Base-by-base conservation (phyloP, 2,329 filamentous ascomycete genomes). In the Myriosclerotinia duriaeana region DNA sequence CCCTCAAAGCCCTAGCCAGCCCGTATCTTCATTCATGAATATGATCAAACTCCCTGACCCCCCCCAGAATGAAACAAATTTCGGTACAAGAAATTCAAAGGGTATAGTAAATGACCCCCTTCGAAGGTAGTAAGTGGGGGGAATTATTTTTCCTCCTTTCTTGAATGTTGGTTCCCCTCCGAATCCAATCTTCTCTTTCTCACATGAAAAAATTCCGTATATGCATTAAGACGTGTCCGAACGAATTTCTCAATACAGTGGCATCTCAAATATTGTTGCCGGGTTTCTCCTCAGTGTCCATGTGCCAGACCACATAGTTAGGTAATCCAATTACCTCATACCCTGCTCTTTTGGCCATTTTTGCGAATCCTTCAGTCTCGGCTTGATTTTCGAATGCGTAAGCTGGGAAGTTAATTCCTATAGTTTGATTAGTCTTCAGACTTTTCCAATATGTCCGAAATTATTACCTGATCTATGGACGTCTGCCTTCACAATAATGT, bases 371-470 rank as follows among this genome's bases (percentile, higher is more conserved):
- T 80, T 99, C 95, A 5, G 95, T 99, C 80, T 99, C 95, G 70
- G 95, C 95, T 81, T 99, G 95, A 79, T 99, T 98, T 78, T 99
- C 95, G 77, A 99, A 99, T 3, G 95, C 86, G 76, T 99, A 99
- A 77, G 88, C 89, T 11, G 95, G 95, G 79, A 99, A 99, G 79
- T 99, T 99, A 81, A 99, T 95, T 69, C 94, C 93, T 94, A 71
- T 56, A 42, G 65, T 56, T 26, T 12, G 34, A 70, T 78, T 68
- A 79, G 76, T 56, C 64, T 62, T 30, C 26, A 60, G 22, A 5
- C 14, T 34, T 36, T 14, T 26, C 66, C 36, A 14, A 48, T 4
- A 34, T 6, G 20, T 8, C 36, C 42, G 44, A 36, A 20, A 44
- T 56, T 78, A 84, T 68, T 83, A 94, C 92, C 92, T 75, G 94